These are phyloP conservation scores for Neofusicoccum cordaticola DNA, from an alignment of 2,329 filamentous ascomycete species.

Conservation along the genomic window DNA sequence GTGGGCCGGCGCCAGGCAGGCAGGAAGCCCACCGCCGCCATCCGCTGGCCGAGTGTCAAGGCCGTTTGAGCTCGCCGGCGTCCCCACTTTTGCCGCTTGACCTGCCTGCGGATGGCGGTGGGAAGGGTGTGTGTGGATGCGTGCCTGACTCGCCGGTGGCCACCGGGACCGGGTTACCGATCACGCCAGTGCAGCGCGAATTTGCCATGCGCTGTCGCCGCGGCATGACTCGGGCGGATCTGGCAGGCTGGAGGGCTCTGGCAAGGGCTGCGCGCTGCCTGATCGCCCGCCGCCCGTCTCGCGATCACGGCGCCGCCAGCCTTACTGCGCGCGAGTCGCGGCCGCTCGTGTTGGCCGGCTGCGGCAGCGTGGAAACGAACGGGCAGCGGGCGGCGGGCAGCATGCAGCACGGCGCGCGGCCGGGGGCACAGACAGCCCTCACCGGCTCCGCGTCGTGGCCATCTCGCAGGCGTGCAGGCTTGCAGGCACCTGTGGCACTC, in stretches of 20 bases:
- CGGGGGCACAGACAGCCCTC: background rate
- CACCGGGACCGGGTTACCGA: background rate
- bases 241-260: background rate
- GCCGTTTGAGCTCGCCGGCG: constrained; percentile 9
- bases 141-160: constrained; percentile 14
- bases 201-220: constrained; percentile 5
- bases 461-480: constrained; percentile 4
- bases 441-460: constrained; percentile 7
- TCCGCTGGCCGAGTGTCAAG: constrained; percentile 13
- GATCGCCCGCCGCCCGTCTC: background rate
- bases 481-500: background rate
- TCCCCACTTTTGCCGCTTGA: constrained; percentile 17
- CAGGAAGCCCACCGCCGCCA: background rate
- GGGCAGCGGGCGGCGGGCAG: background rate
- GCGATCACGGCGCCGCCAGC: background rate
- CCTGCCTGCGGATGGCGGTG: constrained; percentile 18
- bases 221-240: constrained; percentile 5
- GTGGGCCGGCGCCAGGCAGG: background rate
- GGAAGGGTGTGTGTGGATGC: constrained; percentile 12
- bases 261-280: background rate
- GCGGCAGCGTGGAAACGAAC: background rate
- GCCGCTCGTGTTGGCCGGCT: background rate
- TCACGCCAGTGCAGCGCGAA: constrained; percentile 16
- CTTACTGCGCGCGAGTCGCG: background rate
- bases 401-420: background rate